Evolutionary conservation across 2,329 filamentous ascomycete species (phyloP).

Genomic region (Aspergillus texensis): DNA sequence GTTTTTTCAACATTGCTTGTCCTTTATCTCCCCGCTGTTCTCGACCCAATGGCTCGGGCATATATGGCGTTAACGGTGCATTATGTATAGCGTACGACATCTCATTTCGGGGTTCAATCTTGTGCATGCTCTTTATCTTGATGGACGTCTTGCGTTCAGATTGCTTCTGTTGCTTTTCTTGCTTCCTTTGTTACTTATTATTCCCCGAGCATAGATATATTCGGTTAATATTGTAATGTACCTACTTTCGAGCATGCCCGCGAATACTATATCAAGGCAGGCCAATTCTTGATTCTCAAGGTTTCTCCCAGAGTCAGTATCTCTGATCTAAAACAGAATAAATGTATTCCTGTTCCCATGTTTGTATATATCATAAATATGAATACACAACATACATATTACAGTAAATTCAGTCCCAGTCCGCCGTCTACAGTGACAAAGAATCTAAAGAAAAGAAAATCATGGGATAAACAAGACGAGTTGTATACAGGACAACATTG

Average conservation of each 20-base stretch:
- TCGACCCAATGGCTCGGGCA: conserved; percentile 3
- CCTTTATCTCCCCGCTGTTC: not conserved
- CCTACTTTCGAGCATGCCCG: not conserved
- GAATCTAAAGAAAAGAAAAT: not conserved
- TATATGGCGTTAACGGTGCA: conserved; percentile 9
- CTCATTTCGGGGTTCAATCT: conserved; percentile 5
- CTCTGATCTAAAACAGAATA: not conserved
- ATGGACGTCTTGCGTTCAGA: not conserved
- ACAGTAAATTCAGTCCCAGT: not conserved
- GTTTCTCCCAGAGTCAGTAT: not conserved
- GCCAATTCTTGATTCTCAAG: not conserved
- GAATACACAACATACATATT: not conserved
- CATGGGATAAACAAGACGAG: not conserved
- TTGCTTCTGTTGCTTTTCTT: not conserved
- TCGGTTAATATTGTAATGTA: conserved; percentile 8
- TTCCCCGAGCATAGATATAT: conserved; percentile 6
- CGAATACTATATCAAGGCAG: not conserved
- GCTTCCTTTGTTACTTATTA: conserved; percentile 1
- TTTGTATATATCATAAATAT: not conserved
- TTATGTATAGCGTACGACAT: conserved; percentile 18
- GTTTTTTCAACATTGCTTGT: conserved; percentile 10
- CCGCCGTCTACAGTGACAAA: not conserved
- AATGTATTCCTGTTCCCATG: not conserved
- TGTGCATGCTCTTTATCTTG: not conserved
- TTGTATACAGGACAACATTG: not conserved